These are phyloP conservation scores for Annulohypoxylon stygium DNA, from an alignment of 495 filamentous ascomycete species.

Conservation along the genomic window DNA sequence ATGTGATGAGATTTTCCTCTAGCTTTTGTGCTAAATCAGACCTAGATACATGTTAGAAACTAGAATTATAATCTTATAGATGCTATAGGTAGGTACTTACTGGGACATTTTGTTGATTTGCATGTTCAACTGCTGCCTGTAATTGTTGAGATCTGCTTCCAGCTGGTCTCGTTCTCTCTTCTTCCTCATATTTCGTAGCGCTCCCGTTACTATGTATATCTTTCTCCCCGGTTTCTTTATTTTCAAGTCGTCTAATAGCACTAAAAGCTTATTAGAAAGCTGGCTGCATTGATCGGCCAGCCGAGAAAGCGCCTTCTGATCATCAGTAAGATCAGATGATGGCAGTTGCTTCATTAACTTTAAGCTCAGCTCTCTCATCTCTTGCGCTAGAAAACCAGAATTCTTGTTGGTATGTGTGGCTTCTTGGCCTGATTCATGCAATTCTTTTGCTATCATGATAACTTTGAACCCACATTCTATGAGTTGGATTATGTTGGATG, in stretches of 20 bases:
- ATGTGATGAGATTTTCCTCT: not conserved
- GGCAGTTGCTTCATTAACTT: constrained; percentile 16
- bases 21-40: constrained; percentile 19
- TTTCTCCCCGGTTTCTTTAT: not conserved
- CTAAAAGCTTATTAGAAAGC: constrained; percentile 17
- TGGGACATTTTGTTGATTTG: constrained; percentile 23
- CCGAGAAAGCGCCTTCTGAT: constrained; percentile 13
- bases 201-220: not conserved
- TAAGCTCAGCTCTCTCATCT: constrained; percentile 22
- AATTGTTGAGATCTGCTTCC: constrained; percentile 8
- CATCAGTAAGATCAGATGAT: not conserved
- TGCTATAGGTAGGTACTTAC: not conserved
- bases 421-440: constrained; percentile 16
- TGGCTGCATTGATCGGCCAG: constrained; percentile 20
- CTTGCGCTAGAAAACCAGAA: constrained; percentile 6
- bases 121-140: constrained; percentile 18
- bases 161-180: constrained; percentile 5
- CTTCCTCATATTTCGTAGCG: constrained; percentile 14
- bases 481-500: constrained; percentile 30
- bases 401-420: constrained; percentile 5
- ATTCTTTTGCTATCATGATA: constrained; percentile 9
- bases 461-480: constrained; percentile 35
- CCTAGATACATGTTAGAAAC: constrained; percentile 4
- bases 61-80: not conserved
- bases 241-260: constrained; percentile 9